A percentile compares a stretch with the other conserved stretches of the same genome.
Conservation (phyloP, 139 green algal species). For the Micractinium conductrix region DNA sequence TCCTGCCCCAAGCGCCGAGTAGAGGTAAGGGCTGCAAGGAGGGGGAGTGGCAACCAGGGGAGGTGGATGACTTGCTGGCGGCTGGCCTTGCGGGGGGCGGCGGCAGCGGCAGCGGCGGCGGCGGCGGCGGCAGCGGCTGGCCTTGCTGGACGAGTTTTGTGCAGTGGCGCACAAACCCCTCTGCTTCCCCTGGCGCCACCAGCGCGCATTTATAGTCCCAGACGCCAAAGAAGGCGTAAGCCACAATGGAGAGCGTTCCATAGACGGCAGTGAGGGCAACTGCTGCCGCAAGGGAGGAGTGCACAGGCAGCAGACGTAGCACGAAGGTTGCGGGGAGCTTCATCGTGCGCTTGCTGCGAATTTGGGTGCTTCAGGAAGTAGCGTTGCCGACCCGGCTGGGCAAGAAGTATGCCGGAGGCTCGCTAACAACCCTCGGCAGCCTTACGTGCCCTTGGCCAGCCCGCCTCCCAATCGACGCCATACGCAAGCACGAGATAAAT, state of each 20-base stretch:
- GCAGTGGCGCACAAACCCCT: no score
- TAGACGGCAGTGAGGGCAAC: conserved; percentile 1
- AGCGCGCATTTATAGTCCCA: neutral
- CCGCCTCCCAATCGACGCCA: no score
- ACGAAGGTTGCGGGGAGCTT: neutral
- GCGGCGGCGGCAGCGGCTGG: neutral
- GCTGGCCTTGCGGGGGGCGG: neutral
- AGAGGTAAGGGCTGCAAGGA: no score
- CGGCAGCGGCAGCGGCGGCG: neutral
- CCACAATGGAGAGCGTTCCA: neutral
- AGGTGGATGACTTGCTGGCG: neutral
- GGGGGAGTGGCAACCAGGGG: no score
- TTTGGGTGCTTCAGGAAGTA: no score
- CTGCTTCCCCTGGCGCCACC: neutral
- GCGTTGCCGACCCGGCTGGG: no score
- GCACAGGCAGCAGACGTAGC: neutral
- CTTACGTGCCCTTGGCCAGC: no score
- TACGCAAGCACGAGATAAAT: no score
- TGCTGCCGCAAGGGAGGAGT: neutral
- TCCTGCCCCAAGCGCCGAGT: no score
- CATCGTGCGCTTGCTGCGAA: neutral
- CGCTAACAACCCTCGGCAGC: no score
- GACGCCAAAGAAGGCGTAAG: neutral
- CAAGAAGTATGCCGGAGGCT: no score
- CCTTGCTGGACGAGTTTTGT: no score